These are phyloP conservation scores for Chytridium lagenaria DNA, from an alignment of 371 early-diverging fungal genomes.

Conservation along the genomic window DNA sequence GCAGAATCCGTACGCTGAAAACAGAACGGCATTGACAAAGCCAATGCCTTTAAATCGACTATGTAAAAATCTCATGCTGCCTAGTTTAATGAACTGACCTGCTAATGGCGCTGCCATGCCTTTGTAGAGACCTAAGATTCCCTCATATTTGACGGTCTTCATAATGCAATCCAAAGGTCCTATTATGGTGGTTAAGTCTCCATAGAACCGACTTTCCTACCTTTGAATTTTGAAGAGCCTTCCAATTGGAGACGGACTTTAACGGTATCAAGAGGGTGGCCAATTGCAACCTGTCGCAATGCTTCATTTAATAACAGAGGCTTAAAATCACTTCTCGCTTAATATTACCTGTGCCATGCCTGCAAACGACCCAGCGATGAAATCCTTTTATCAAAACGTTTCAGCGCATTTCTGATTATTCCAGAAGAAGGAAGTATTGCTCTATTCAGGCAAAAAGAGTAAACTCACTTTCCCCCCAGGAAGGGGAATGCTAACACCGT, in stretches of 20 bases:
- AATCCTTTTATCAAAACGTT: conserved; percentile 45
- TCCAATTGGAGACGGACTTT: conserved; percentile 75
- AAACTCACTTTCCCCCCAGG: background rate
- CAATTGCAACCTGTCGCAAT: conserved; percentile 55
- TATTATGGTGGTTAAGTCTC: background rate
- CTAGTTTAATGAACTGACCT: background rate
- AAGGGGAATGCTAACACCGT: background rate
- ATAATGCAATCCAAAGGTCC: conserved; percentile 80
- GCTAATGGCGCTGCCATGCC: conserved; percentile 45
- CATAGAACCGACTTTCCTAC: conserved; percentile 50
- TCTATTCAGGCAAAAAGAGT: background rate
- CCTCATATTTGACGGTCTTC: conserved; percentile 70
- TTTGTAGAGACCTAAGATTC: conserved; percentile 82
- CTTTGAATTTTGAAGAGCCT: conserved; percentile 74
- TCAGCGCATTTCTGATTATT: background rate
- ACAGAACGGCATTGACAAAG: conserved; percentile 39
- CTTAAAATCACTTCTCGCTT: conserved; percentile 2
- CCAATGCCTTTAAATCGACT: conserved; percentile 25
- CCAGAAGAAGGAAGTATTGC: background rate
- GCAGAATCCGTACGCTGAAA: conserved; percentile 37
- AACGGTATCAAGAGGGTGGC: conserved; percentile 79
- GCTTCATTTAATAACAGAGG: background rate
- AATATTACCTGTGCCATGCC: conserved; percentile 23
- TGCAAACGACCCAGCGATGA: conserved; percentile 64
- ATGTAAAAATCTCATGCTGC: too few relatives aligned